Percentiles rank a stretch among this genome's conserved stretches.
Conservation (phyloP, 805 yeast genomes). For the Metschnikowia anglica region DNA sequence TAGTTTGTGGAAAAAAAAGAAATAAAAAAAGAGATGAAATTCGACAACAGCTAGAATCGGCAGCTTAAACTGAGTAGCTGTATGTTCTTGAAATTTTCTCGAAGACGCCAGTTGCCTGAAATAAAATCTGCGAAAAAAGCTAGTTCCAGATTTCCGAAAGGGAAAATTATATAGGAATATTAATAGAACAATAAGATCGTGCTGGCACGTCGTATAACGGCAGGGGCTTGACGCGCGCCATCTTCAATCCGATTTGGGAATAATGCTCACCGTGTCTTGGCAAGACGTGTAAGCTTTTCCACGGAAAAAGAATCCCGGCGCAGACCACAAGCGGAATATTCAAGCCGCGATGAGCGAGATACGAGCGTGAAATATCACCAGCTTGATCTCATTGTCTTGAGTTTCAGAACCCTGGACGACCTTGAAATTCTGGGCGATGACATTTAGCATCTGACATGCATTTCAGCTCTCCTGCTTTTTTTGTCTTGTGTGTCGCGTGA, state of each 20-base stretch:
- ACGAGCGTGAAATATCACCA: no score
- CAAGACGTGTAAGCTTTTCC: not conserved
- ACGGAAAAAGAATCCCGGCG: no score
- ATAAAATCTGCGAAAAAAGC: not conserved
- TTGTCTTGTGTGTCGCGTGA: no score
- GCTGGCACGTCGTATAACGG: constrained; percentile 7
- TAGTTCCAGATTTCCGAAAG: not conserved
- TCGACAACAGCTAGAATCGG: not conserved
- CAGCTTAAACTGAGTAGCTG: not conserved
- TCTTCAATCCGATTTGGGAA: constrained; percentile 8
- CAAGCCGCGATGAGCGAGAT: no score
- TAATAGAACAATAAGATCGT: constrained; percentile 6
- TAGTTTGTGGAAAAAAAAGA: not conserved
- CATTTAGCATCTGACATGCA: no score
- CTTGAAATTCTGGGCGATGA: no score
- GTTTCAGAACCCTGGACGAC: no score
- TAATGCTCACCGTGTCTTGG: not conserved
- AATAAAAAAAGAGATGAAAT: not conserved
- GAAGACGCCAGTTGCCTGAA: not conserved
- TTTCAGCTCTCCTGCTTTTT: no score
- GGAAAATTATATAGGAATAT: not conserved
- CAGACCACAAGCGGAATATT: no score
- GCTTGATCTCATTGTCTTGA: no score
- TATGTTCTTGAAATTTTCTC: not conserved
- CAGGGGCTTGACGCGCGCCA: constrained; percentile 14